These are phyloP conservation scores for Crucihimalaya himalaica DNA, from an alignment of 345 rosid species.

Conservation along the genomic window DNA sequence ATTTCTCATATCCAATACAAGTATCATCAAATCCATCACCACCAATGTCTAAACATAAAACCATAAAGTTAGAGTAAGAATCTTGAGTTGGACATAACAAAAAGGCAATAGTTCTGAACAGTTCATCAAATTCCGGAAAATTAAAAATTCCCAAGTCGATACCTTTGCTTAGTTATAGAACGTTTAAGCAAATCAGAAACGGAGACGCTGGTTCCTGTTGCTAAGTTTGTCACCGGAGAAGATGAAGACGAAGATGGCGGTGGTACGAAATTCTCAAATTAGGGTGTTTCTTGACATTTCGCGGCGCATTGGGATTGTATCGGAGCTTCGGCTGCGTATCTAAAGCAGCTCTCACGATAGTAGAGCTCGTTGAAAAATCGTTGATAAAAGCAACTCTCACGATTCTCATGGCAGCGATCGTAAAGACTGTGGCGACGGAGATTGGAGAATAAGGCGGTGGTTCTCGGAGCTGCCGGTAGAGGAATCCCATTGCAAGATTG, in stretches of 20 bases:
- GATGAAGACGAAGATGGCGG: slow-evolving; percentile 21
- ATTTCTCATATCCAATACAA: slow-evolving; percentile 39
- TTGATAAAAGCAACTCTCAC: no score
- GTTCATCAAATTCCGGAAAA: neutral
- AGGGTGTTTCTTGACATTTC: slow-evolving; percentile 44
- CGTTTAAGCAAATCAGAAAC: slow-evolving; percentile 68
- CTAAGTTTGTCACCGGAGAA: slow-evolving; percentile 37
- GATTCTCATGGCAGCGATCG: no score
- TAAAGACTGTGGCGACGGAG: no score
- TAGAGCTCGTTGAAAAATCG: slow-evolving; percentile 40
- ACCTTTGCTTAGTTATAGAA: slow-evolving; percentile 55
- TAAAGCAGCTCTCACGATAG: slow-evolving; percentile 61
- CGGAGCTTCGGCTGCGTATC: slow-evolving; percentile 65
- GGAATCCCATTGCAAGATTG: no score
- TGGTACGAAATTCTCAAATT: slow-evolving; percentile 27
- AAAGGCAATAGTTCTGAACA: neutral
- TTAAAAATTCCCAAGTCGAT: neutral
- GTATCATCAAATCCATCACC: slow-evolving; percentile 13
- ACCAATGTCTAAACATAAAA: slow-evolving; percentile 6
- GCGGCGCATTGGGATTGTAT: slow-evolving; percentile 80
- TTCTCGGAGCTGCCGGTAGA: no score
- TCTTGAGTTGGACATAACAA: neutral
- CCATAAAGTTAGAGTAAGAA: neutral
- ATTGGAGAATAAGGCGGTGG: no score
- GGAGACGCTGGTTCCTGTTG: slow-evolving; percentile 33